These are phyloP conservation scores for Medicago arabica DNA, from an alignment of 306 rosid species.

Conservation along the genomic window DNA sequence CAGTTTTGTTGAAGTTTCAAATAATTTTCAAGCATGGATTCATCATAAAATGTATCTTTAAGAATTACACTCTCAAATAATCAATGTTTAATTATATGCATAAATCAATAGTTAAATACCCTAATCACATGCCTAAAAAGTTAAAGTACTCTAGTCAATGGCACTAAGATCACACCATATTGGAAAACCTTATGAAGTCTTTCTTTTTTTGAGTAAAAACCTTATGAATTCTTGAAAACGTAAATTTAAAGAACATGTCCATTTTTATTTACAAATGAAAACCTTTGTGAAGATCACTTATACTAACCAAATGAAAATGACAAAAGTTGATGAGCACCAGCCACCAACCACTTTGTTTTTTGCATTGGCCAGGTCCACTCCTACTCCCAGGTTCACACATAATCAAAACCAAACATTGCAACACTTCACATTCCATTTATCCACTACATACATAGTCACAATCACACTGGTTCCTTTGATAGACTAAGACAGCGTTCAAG, in stretches of 20 bases:
- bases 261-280: too few species aligned
- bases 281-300: background rate
- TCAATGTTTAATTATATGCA: too few species aligned
- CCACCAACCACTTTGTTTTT: background rate
- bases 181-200: background rate
- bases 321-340: background rate
- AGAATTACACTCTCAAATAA: too few species aligned
- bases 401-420: too few species aligned
- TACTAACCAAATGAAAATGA: background rate
- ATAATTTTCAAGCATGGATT: too few species aligned
- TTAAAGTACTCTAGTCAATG: too few species aligned
- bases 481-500: background rate
- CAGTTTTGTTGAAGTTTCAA: too few species aligned
- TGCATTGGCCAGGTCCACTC: background rate
- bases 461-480: background rate
- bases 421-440: background rate
- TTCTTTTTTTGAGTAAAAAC: too few species aligned
- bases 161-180: too few species aligned
- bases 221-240: background rate
- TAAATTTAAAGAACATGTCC: background rate
- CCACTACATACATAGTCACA: background rate
- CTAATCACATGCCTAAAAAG: too few species aligned
- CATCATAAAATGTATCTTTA: too few species aligned
- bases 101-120: too few species aligned
- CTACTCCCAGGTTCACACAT: background rate